These are phyloP conservation scores for Arthrocladium fulminans DNA, from an alignment of 2,329 filamentous ascomycete species.

Conservation along the genomic window DNA sequence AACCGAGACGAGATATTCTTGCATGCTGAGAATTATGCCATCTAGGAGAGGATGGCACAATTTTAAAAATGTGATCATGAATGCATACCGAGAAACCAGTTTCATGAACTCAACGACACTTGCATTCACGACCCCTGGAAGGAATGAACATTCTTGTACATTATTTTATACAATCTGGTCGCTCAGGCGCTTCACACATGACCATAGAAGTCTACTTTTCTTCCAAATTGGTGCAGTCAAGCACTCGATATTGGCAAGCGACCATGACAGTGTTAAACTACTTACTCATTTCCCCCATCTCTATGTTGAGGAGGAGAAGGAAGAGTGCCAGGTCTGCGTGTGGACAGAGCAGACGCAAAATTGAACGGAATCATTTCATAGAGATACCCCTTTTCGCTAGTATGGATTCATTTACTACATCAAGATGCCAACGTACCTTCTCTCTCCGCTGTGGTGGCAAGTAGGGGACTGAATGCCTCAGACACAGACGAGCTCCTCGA, in stretches of 20 bases:
- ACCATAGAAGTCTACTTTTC: too few relatives aligned
- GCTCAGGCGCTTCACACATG: too few relatives aligned
- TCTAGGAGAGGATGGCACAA: slow-evolving; percentile 50
- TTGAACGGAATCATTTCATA: slow-evolving; percentile 7
- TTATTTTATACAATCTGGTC: too few relatives aligned
- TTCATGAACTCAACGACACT: not conserved
- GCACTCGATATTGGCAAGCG: too few relatives aligned
- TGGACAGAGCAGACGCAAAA: too few relatives aligned
- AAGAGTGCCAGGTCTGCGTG: not conserved
- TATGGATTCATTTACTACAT: too few relatives aligned
- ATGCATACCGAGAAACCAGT: not conserved
- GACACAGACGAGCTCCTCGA: too few relatives aligned
- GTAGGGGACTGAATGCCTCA: too few relatives aligned
- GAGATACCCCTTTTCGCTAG: slow-evolving; percentile 2
- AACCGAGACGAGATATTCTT: slow-evolving; percentile 82
- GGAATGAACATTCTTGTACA: not conserved
- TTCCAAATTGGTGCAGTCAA: too few relatives aligned
- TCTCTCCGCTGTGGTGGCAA: too few relatives aligned
- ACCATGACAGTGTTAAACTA: not conserved
- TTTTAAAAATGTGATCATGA: not conserved
- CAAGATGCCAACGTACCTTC: too few relatives aligned
- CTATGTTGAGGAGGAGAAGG: too few relatives aligned
- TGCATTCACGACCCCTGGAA: not conserved
- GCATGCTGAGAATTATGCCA: slow-evolving; percentile 90
- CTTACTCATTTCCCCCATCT: not conserved